These are phyloP conservation scores for Xanthoconium separans DNA, from an alignment of 1,284 basidiomycete genomes.

Conservation along the genomic window DNA sequence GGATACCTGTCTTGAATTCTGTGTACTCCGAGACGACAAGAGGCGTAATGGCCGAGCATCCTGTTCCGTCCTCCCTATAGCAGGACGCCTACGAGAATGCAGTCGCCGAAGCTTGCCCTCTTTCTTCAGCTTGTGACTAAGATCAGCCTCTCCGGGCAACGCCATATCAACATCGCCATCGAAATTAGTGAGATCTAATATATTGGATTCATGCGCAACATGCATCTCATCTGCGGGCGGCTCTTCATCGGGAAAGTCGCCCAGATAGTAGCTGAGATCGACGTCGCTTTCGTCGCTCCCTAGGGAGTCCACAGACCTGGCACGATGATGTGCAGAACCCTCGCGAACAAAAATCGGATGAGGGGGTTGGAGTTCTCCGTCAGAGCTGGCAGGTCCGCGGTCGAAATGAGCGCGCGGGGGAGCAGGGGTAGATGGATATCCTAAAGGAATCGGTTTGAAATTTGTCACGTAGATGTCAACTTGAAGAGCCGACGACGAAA, in stretches of 20 bases:
- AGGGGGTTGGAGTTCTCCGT: constrained; percentile 41
- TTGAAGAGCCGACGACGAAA: constrained; percentile 58
- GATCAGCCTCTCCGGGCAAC: constrained; percentile 59
- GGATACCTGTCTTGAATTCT: background rate
- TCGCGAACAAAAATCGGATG: constrained; percentile 39
- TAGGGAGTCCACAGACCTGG: constrained; percentile 30
- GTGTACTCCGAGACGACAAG: background rate
- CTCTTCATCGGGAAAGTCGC: constrained; percentile 34
- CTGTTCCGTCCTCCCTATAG: constrained; percentile 6
- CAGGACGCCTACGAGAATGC: constrained; percentile 42
- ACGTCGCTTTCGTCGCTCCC: constrained; percentile 41
- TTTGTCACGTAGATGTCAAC: constrained; percentile 84
- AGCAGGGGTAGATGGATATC: background rate
- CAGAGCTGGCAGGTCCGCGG: background rate
- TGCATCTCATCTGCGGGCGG: constrained; percentile 29
- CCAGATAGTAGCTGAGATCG: constrained; percentile 49
- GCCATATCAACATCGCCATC: constrained; percentile 74
- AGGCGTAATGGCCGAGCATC: constrained; percentile 1
- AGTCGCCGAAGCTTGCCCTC: constrained; percentile 71
- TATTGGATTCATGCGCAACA: constrained; percentile 50
- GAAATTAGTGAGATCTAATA: constrained; percentile 77
- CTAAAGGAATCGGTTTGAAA: constrained; percentile 27
- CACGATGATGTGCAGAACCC: constrained; percentile 6
- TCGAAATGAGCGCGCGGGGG: constrained; percentile 4
- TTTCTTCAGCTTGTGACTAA: constrained; percentile 62